Evolutionary conservation across 2,329 filamentous ascomycete species (phyloP).

Genomic region (Colletotrichum nymphaeae): DNA sequence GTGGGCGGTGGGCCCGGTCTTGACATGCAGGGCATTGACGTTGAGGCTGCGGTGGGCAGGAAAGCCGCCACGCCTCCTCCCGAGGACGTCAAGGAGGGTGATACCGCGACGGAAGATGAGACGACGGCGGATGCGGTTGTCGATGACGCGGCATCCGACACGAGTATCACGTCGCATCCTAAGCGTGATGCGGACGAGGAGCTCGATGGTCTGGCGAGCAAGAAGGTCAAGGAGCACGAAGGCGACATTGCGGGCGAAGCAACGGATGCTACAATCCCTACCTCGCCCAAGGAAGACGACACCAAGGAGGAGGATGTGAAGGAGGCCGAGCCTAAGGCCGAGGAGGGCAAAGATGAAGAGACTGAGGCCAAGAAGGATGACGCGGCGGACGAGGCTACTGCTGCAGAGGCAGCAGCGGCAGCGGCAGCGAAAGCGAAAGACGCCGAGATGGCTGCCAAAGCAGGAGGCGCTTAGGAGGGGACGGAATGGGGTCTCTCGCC

Average conservation of each 20-base stretch:
- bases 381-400: background rate
- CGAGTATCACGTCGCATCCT: conserved; percentile 50
- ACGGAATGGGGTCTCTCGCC: background rate
- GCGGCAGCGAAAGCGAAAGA: background rate
- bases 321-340: conserved; percentile 2
- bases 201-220: conserved; percentile 50
- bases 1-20: conserved; percentile 51
- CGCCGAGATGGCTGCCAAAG: background rate
- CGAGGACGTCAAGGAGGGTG: conserved; percentile 36
- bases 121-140: conserved; percentile 27
- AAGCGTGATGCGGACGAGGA: conserved; percentile 68
- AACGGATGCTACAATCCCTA: background rate
- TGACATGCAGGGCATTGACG: conserved; percentile 67
- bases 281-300: background rate
- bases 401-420: background rate
- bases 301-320: conserved; percentile 16
- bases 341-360: conserved; percentile 3
- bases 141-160: conserved; percentile 44
- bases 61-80: conserved; percentile 49
- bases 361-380: background rate
- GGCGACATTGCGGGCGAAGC: conserved; percentile 33
- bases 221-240: conserved; percentile 62
- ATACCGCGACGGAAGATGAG: conserved; percentile 34
- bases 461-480: background rate
- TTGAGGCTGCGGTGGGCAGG: conserved; percentile 71